Evolutionary conservation across 202 grass and related monocot species (phyloP).

Genomic region (Panicum hallii): DNA sequence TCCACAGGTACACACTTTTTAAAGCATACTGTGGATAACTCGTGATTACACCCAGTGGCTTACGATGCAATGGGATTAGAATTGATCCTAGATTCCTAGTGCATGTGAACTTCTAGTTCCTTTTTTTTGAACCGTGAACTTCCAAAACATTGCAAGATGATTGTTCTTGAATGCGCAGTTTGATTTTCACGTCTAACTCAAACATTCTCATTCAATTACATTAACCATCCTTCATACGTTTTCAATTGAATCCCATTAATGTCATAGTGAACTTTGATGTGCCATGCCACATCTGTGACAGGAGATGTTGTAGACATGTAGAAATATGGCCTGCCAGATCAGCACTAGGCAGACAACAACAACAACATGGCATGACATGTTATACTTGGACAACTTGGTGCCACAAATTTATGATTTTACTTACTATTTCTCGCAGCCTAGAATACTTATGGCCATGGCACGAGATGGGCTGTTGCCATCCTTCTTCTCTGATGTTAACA

Average conservation of each 20-base stretch:
- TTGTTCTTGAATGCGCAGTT: neutral
- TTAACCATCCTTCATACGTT: neutral
- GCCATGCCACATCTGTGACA: neutral
- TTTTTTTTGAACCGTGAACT: no score
- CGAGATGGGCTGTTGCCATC: slow-evolving; percentile 91
- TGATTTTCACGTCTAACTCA: neutral
- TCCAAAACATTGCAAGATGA: neutral
- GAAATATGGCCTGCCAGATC: slow-evolving; percentile 5
- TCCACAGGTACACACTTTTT: slow-evolving; percentile 73
- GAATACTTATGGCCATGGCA: slow-evolving; percentile 99
- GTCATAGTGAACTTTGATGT: slow-evolving; percentile 8
- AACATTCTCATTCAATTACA: neutral
- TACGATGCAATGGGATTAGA: slow-evolving; percentile 13
- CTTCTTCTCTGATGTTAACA: slow-evolving; percentile 90
- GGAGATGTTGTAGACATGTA: neutral
- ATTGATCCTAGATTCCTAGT: neutral
- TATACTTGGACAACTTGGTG: neutral
- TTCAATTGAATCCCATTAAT: neutral
- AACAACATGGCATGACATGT: neutral
- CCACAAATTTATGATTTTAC: neutral
- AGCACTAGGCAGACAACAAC: neutral
- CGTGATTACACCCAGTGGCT: slow-evolving; percentile 13
- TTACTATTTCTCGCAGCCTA: slow-evolving; percentile 64
- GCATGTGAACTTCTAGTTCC: neutral
- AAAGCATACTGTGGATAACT: slow-evolving; percentile 32